These are phyloP conservation scores for Panellus pusillus DNA, from an alignment of 768 basidiomycete genomes.

Conservation along the genomic window DNA sequence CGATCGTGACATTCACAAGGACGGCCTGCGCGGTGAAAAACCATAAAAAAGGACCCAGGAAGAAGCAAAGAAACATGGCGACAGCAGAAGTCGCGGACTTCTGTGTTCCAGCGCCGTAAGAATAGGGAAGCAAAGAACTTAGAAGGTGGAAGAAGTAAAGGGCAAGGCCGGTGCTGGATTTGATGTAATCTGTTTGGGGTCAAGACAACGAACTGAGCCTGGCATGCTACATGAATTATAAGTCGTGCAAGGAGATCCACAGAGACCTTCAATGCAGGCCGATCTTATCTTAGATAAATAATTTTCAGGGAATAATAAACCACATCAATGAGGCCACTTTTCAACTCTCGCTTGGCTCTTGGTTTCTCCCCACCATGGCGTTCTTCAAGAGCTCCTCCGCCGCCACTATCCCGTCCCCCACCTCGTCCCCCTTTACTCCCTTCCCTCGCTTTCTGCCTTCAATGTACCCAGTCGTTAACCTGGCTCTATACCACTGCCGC, in stretches of 20 bases:
- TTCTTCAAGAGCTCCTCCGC: slow-evolving; percentile 29
- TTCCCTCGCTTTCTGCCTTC: slow-evolving; percentile 43
- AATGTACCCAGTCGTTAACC: slow-evolving; percentile 47
- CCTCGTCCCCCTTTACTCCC: slow-evolving; percentile 32
- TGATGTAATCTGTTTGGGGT: background rate
- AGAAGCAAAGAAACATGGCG: slow-evolving; percentile 13
- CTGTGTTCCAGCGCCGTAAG: slow-evolving; percentile 13
- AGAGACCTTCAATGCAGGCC: too few species aligned
- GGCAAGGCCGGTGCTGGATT: background rate
- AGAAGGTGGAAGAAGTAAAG: too few species aligned
- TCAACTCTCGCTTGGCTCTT: background rate
- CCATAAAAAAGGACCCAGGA: slow-evolving; percentile 9
- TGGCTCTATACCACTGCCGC: slow-evolving; percentile 74
- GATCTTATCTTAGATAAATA: too few species aligned
- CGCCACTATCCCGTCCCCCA: slow-evolving; percentile 36
- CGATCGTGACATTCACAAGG: slow-evolving; percentile 41
- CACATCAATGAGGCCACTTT: too few species aligned
- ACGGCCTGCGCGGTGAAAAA: slow-evolving; percentile 12
- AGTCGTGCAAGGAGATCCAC: background rate
- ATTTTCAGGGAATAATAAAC: too few species aligned
- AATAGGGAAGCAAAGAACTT: slow-evolving; percentile 2
- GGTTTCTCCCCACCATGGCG: slow-evolving; percentile 29
- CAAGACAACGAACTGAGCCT: too few species aligned
- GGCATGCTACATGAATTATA: too few species aligned
- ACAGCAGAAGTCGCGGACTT: slow-evolving; percentile 17